Evolutionary conservation across 192 early-diverging fungal genomes (phyloP), one percentile per base, ranked within the genome.

Genomic region (Backusella morwellensis): DNA sequence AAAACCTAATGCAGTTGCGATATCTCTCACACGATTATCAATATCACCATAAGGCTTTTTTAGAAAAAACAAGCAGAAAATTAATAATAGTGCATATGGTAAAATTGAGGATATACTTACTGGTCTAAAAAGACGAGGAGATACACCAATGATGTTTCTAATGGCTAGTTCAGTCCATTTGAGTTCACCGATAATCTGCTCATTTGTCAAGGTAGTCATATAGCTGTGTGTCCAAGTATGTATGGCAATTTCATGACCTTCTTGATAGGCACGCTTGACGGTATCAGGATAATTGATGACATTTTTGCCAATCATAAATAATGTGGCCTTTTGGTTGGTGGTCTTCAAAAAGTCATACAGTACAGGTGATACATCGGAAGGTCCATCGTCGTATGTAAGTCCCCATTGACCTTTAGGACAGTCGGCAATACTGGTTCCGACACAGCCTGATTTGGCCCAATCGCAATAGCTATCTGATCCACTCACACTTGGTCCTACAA

Each of bases 131-230:
- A 87, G 83, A 11, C 69, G 77, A 66, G 88, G 88, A 42, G 78
- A 78, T 26, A 84, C 76, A 38, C 88, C 88, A 44, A 80, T 85
- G 66, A 78, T 76, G 54, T 88, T 82, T 44, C 85, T 81, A 75
- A 91, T 90, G 67, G 85, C 85, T 69, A 81, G 79, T 72, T 89
- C 88, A 21, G 89, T 93, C 88, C 90, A 93, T 66, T 88, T 85
- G 23, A 94, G 74, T 80, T 94, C 92, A 67, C 88, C 88, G 50
- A 93, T 80, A 40, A 94, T 87, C 66, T 90, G 88, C 66, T 88
- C 91, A 44, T 91, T 92, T 9, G 89, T 87, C 63, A 90, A 73
- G 2, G 87, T 78, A 44, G 92, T 91, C 7, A 88, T 70, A 15
- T 83, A 85, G 26, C 82, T 75, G 70, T 94, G 93, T 12, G 91